Base-by-base conservation (phyloP, 352 stramenopile genomes). In the Stramenopiles sp. region DNA sequence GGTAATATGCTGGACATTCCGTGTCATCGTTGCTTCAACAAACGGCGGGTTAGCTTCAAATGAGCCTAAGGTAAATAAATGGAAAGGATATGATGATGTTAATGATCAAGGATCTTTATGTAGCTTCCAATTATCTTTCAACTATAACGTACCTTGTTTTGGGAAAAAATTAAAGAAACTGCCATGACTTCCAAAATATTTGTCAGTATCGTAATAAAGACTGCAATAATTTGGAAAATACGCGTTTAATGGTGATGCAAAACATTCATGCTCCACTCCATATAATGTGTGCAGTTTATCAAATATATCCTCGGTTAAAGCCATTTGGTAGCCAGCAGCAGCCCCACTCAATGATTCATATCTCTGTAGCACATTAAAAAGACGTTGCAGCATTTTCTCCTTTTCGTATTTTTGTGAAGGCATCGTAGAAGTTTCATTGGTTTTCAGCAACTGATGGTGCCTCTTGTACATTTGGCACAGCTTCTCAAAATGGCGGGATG, bases 41-140 rank as follows among this genome's bases (percentile, higher is more conserved):
- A 98, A 98, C 0, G 94, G 94, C 78, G 94, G 94, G 87, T 98
- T 98, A 7, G 92, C 93, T 87, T 97, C 92, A 82, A 92, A 98
- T 81, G 89, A 71, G 55, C 55, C 55, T n/a, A n/a, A n/a, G n/a
- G n/a, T n/a, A n/a, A n/a, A n/a, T n/a, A n/a, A n/a, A n/a, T n/a
- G n/a, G n/a, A n/a, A n/a, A n/a, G n/a, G n/a, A n/a, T n/a, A n/a
- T n/a, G n/a, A n/a, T n/a, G n/a, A n/a, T n/a, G n/a, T n/a, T n/a
- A n/a, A n/a, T n/a, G n/a, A n/a, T n/a, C n/a, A n/a, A n/a, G n/a
- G n/a, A n/a, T n/a, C n/a, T n/a, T n/a, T n/a, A n/a, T n/a, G n/a
- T n/a, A n/a, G n/a, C n/a, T n/a, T n/a, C n/a, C n/a, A n/a, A n/a
- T n/a, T n/a, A n/a, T n/a, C n/a, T n/a, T n/a, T n/a, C n/a, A n/a